phyloP scores from a whole-genome alignment of 2,329 filamentous ascomycete species.

The Penicillium sp. region DNA sequence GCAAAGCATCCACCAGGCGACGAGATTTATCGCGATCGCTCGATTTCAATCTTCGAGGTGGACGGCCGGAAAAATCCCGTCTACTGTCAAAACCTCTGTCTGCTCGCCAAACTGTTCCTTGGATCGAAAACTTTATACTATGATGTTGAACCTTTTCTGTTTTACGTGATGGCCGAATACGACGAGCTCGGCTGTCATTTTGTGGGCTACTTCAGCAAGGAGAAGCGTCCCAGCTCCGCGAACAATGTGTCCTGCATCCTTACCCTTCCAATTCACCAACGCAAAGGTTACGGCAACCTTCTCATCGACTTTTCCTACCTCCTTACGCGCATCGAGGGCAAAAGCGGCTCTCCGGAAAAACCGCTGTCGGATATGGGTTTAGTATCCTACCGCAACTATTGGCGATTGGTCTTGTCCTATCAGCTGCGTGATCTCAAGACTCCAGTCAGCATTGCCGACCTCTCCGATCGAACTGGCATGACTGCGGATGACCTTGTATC shows the following conservation, averaged over 20 bases:
- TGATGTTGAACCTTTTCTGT: conserved; percentile 97
- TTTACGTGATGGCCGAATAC: conserved; percentile 93
- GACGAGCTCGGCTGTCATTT: conserved; percentile 88
- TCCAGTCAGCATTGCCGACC: conserved; percentile 49
- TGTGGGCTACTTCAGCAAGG: conserved; percentile 99
- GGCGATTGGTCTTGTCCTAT: conserved; percentile 81
- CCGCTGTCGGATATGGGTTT: conserved; percentile 96
- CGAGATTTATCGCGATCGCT: conserved; percentile 93
- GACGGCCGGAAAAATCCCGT: conserved; percentile 89
- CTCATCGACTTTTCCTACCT: conserved; percentile 98
- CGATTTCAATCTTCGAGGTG: conserved; percentile 94
- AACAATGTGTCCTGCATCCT: conserved; percentile 98
- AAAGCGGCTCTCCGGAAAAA: conserved; percentile 94
- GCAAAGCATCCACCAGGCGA: conserved; percentile 96
- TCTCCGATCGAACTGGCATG: conserved; percentile 84
- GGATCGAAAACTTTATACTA: conserved; percentile 99
- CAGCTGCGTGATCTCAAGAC: conserved; percentile 64
- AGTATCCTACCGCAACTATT: conserved; percentile 96
- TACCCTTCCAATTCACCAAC: conserved; percentile 90
- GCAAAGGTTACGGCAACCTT: conserved; percentile 93
- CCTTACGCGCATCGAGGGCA: conserved; percentile 83
- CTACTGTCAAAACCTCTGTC: conserved; percentile 92
- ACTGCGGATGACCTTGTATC: conserved; percentile 95
- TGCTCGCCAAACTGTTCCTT: conserved; percentile 92
- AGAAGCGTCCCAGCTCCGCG: conserved; percentile 87